A percentile compares a stretch with the other conserved stretches of the same genome.
These are phyloP conservation scores for Aspergillus carlsbadensis DNA, from an alignment of 495 filamentous ascomycete species.

Conservation along the genomic window DNA sequence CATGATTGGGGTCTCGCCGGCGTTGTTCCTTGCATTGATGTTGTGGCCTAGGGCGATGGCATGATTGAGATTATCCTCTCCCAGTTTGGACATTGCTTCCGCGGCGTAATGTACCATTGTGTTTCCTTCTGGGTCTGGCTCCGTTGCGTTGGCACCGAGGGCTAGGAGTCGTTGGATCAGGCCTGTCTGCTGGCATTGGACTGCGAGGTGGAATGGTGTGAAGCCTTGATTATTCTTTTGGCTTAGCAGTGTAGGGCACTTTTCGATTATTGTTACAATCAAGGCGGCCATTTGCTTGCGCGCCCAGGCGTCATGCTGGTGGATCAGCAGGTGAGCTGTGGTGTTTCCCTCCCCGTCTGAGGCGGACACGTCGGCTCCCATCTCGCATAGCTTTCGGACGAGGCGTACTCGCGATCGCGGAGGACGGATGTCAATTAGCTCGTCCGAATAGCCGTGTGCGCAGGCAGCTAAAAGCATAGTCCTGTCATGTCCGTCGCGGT, in stretches of 20 bases:
- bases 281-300: no score
- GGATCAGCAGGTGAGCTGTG: background rate
- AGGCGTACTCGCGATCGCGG: no score
- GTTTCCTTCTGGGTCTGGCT: background rate
- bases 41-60: background rate
- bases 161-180: background rate
- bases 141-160: background rate
- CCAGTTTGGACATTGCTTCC: background rate
- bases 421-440: no score
- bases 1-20: background rate
- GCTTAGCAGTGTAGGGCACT: background rate
- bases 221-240: background rate
- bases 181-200: background rate
- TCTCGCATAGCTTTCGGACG: background rate
- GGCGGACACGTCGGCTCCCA: background rate
- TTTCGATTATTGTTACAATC: background rate
- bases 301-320: no score
- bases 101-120: background rate
- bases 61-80: background rate
- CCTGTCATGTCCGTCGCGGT: background rate
- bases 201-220: constrained; percentile 1
- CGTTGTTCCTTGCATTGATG: constrained; percentile 5
- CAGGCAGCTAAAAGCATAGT: constrained; percentile 1
- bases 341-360: background rate
- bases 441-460: no score